Evolutionary conservation across 495 filamentous ascomycete genomes (phyloP), one percentile per base, ranked within the genome.

Genomic region (Glarea lozoyensis): DNA sequence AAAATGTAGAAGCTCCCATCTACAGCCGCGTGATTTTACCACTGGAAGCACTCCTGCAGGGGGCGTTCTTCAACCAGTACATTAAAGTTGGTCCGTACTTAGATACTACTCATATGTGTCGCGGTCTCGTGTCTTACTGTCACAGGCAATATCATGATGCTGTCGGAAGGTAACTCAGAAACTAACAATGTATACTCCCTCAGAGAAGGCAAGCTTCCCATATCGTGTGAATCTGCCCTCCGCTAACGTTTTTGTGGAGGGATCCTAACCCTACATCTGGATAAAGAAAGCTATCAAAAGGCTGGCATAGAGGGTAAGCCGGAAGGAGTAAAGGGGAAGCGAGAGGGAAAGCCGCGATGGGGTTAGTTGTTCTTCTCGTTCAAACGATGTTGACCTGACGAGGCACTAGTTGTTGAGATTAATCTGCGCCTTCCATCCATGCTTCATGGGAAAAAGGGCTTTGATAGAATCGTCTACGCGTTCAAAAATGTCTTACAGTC

Each of bases 381-480:
- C 3, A 29, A 2, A 23, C 15, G 12, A n/a, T 10, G 17, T 31
- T 41, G 16, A 15, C 40, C 52, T 52, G 47, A 43, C 21, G 42
- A 6, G 37, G 18, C 2, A 9, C 37, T 46, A 92, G 88, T 82
- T 16, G 75, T 98, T 35, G 80, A 94, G 55, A 66, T 88, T 25
- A 81, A 97, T 40, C 72, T 98, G 12, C 76, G 86, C 4, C 68
- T 73, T 20, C 79, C 84, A 0, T 84, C 81, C 10, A 95, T 95
- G 86, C 56, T 87, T 6, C 86, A 86, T 53, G 92, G 90, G 20
- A 94, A 90, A 60, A 93, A 92, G 52, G 85, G 82, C 0, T 96
- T 96, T 48, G 82, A 93, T 45, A 75, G 87, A 32, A 73, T 96
- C 29, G 65, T 84, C 11, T 88, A 87, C 67, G 88, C 88, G 10